Evolutionary conservation across 2,329 filamentous ascomycete species (phyloP), one percentile per base, ranked within the genome.

Genomic region (Rutstroemia sp.): DNA sequence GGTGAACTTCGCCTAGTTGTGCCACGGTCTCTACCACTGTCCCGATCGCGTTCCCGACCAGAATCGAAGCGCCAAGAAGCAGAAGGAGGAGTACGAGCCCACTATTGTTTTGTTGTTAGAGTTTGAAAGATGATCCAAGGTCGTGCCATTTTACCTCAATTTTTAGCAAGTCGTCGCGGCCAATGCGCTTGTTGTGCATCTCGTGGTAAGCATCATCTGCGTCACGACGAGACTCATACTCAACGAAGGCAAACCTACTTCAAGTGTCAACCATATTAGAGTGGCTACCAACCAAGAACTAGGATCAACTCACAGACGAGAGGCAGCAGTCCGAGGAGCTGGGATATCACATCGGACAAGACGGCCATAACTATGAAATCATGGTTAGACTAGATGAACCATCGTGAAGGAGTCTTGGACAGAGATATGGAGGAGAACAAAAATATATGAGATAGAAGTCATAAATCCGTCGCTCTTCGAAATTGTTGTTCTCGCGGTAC

Each of bases 111-210:
- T 25, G n/a, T 34, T 34, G 14, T 60, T 48, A 59, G 57, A 37
- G 47, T n/a, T 37, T 10, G 21, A 19, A 34, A 12, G 16, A 25
- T 21, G 54, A 30, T 37, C 34, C 21, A 47, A 52, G 50, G n/a
- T 34, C 39, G 37, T 25, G 45, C 30, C 34, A 38, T 65, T 81
- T 65, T 76, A 96, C 94, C 83, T 99, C 94, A 64, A 99, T 97
- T 78, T 99, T 99, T 76, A 99, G 73, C 58, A 96, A 77, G 69
- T 99, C 94, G 70, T 99, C 94, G 44, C 60, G 58, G 48, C 91
- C 92, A 66, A 99, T 91, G 64, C 92, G 90, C 83, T 96, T 96
- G 79, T 97, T 97, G 72, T 99, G 94, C 94, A 99, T 99, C 77
- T 99, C 94, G 73, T 99, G 90, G 72, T 99, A 99, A 48, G 94